A percentile compares a stretch with the other conserved stretches of the same genome.
These are phyloP conservation scores for Rhodamnia argentea DNA, from an alignment of 345 rosid species.

Conservation along the genomic window DNA sequence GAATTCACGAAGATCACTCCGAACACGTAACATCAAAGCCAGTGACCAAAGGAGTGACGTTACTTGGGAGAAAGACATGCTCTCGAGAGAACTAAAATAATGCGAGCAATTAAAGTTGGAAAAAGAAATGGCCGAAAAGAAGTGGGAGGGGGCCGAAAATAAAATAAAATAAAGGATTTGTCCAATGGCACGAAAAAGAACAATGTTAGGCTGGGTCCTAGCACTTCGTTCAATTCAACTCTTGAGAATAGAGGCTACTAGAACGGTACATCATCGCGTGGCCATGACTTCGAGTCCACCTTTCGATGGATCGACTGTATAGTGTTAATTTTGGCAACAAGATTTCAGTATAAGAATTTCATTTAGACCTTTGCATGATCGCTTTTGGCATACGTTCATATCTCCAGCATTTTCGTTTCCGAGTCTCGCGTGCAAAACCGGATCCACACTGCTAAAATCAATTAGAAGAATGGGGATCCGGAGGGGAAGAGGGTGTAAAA, in stretches of 20 bases:
- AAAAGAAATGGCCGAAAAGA: neutral
- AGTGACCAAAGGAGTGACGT: neutral
- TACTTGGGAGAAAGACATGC: neutral
- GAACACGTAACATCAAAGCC: conserved; percentile 14
- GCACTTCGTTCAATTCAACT: neutral
- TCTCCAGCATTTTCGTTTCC: too few relatives aligned
- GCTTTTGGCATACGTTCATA: neutral
- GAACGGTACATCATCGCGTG: neutral
- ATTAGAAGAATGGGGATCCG: neutral
- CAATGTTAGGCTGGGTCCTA: neutral
- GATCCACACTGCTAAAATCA: neutral
- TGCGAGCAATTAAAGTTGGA: neutral
- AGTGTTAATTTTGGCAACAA: neutral
- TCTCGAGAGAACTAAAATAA: neutral
- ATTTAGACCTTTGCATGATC: neutral
- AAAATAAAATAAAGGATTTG: neutral
- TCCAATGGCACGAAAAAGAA: neutral
- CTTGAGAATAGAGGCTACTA: neutral
- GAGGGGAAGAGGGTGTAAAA: neutral
- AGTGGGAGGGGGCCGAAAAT: neutral
- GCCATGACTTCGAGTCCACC: neutral
- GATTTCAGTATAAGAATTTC: neutral
- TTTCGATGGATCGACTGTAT: neutral
- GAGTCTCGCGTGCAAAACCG: neutral
- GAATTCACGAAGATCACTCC: conserved; percentile 9